Conservation (phyloP, 805 yeast genomes). For the Candida yuanshanica region DNA sequence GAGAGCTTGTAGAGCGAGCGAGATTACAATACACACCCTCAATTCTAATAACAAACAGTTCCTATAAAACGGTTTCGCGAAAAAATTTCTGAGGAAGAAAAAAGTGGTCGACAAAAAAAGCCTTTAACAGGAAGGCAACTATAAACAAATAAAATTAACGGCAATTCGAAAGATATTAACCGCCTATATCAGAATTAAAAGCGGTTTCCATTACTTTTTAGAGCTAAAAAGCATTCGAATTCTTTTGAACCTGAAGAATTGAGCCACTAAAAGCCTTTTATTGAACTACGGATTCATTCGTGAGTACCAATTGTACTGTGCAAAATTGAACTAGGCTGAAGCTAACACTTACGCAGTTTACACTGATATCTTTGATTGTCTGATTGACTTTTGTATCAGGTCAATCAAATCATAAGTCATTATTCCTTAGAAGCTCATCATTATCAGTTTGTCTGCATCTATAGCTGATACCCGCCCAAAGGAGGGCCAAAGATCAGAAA, state of each 20-base stretch:
- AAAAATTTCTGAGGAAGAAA: background rate
- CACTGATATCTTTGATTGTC: background rate
- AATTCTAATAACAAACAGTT: too few relatives aligned
- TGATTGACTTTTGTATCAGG: background rate
- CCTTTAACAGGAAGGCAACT: background rate
- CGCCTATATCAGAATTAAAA: too few relatives aligned
- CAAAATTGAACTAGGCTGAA: too few relatives aligned
- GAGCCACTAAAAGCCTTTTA: background rate
- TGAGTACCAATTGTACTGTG: too few relatives aligned
- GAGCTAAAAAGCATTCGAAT: too few relatives aligned
- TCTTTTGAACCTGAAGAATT: background rate
- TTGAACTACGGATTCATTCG: too few relatives aligned
- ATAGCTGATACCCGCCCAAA: conserved; percentile 8
- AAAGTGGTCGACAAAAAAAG: background rate
- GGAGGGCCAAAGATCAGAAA: conserved; percentile 5
- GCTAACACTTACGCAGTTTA: too few relatives aligned
- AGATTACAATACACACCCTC: too few relatives aligned
- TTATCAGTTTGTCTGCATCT: conserved; percentile 6
- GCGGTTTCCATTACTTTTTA: too few relatives aligned
- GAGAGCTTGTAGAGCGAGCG: too few relatives aligned
- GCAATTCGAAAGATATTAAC: background rate
- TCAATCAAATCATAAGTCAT: background rate
- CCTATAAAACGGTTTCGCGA: background rate
- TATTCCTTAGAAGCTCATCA: background rate
- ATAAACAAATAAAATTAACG: background rate